phyloP scores from a whole-genome alignment of 441 rosid genomes.

The Corymbia calophylla region DNA sequence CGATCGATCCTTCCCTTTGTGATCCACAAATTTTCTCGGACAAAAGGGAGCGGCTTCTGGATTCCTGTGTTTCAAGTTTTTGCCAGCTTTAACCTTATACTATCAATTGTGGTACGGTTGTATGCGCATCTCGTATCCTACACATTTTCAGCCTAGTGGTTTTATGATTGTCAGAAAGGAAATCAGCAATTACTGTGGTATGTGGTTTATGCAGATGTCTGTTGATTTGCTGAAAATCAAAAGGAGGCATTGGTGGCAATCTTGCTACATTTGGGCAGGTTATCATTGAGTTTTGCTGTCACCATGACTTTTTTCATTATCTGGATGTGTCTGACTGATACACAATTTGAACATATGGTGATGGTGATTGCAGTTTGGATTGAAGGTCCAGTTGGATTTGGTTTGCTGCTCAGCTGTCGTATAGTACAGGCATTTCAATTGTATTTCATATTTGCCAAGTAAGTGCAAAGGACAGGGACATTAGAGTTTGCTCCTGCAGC shows the following conservation, averaged over 20 bases:
- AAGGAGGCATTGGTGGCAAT: conserved; percentile 58
- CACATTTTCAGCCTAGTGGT: neutral
- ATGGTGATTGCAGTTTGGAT: conserved; percentile 59
- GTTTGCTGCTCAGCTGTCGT: conserved; percentile 83
- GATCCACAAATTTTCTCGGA: conserved; percentile 60
- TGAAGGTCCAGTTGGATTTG: conserved; percentile 92
- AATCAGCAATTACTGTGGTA: neutral
- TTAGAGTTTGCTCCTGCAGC: neutral
- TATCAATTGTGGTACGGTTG: conserved; percentile 51
- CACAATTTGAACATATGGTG: conserved; percentile 1
- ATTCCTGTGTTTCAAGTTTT: conserved; percentile 76
- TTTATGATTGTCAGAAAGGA: neutral
- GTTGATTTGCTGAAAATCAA: conserved; percentile 32
- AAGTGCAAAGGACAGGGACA: conserved; percentile 13
- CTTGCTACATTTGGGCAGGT: conserved; percentile 96
- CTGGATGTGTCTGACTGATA: neutral
- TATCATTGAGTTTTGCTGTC: neutral
- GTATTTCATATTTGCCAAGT: conserved; percentile 81
- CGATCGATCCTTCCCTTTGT: conserved; percentile 49
- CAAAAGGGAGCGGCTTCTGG: conserved; percentile 85
- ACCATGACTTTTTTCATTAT: neutral
- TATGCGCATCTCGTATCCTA: neutral
- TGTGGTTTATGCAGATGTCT: conserved; percentile 43
- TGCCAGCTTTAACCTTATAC: conserved; percentile 62
- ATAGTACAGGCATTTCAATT: conserved; percentile 80